A percentile compares a stretch with the other conserved stretches of the same genome.
phyloP scores from a whole-genome alignment of 2,329 filamentous ascomycete species.

The Neonectria punicea region DNA sequence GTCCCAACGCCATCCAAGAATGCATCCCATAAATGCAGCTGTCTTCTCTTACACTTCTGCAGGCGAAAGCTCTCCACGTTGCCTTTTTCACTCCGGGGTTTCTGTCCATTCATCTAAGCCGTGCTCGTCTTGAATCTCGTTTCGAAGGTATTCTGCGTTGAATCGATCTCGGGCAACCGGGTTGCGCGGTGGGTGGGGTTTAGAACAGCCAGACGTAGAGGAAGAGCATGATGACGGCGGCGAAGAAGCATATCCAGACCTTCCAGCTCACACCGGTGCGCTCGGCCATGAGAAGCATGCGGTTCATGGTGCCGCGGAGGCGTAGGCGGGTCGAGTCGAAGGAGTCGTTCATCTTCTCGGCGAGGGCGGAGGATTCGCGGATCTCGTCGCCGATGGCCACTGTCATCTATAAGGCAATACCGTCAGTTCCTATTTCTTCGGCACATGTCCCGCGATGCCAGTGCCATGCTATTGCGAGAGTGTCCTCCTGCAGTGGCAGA shows the following conservation, averaged over 20 bases:
- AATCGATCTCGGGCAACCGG: background rate
- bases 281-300: constrained; percentile 96
- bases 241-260: constrained; percentile 91
- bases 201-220: constrained; percentile 92
- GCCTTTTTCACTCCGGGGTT: background rate
- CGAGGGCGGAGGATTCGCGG: constrained; percentile 84
- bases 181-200: constrained; percentile 34
- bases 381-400: constrained; percentile 96
- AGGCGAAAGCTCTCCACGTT: background rate
- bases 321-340: constrained; percentile 88
- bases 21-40: constrained; percentile 28
- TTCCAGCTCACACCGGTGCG: constrained; percentile 95
- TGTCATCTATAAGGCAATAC: constrained; percentile 72
- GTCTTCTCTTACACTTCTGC: constrained; percentile 12
- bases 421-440: constrained; percentile 19
- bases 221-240: constrained; percentile 83
- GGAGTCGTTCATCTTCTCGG: constrained; percentile 94
- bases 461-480: no score
- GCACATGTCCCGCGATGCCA: background rate
- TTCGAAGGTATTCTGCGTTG: background rate
- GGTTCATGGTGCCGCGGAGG: constrained; percentile 92
- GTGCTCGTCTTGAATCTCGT: constrained; percentile 1
- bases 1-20: constrained; percentile 39
- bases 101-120: background rate
- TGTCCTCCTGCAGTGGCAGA: no score